Conservation (phyloP, 148 eudicot genomes). For the Persicaria maculosa region DNA sequence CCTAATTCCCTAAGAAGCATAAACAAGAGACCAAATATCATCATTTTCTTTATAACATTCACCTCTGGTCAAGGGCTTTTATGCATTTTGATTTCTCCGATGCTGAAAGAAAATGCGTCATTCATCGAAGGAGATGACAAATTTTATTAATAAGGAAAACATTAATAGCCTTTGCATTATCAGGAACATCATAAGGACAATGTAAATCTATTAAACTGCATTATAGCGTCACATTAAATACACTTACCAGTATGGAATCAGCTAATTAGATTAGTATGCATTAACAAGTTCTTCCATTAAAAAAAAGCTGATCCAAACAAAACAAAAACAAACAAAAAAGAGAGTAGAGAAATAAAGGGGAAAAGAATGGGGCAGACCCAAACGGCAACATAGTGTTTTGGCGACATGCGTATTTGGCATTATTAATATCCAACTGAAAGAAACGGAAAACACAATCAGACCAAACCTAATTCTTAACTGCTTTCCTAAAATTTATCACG, state of each 20-base stretch:
- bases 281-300: neutral
- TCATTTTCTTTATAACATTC: neutral
- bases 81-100: neutral
- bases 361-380: neutral
- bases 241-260: neutral
- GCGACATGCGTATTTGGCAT: neutral
- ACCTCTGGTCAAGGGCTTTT: neutral
- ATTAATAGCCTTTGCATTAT: neutral
- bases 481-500: neutral
- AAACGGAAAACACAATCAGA: neutral
- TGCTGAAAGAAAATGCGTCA: neutral
- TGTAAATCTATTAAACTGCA: neutral
- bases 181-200: neutral
- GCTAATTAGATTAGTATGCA: neutral
- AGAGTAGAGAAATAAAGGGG: neutral
- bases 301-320: neutral
- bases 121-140: neutral
- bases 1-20: too few species aligned
- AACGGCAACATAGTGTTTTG: neutral
- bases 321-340: too few species aligned
- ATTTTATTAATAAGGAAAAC: neutral
- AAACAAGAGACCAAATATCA: neutral
- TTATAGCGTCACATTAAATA: neutral
- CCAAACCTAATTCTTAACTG: neutral
- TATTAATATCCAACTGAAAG: neutral